A percentile compares a stretch with the other conserved stretches of the same genome.
Evolutionary conservation across 345 rosid genomes (phyloP).

Genomic region (Salix udensis): DNA sequence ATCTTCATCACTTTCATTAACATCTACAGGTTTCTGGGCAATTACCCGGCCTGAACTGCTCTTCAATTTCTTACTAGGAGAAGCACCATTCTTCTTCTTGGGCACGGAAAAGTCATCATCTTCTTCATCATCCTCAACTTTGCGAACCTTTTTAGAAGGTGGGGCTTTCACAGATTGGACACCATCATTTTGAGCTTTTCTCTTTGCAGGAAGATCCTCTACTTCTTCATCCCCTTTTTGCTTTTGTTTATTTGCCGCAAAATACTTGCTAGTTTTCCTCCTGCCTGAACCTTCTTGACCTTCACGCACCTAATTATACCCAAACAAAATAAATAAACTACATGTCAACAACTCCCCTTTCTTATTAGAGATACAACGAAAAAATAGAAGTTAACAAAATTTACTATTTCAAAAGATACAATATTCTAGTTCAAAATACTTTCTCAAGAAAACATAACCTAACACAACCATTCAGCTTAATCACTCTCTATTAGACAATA

Average conservation of each 20-base stretch:
- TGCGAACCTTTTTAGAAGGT: slow-evolving; percentile 47
- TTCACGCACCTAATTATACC: slow-evolving; percentile 34
- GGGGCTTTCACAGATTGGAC: slow-evolving; percentile 40
- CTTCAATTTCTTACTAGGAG: slow-evolving; percentile 81
- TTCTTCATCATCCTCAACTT: slow-evolving; percentile 52
- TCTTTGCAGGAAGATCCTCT: slow-evolving; percentile 57
- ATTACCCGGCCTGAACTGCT: slow-evolving; percentile 63
- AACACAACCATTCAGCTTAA: too few species aligned
- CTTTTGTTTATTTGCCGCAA: slow-evolving; percentile 60
- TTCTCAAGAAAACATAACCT: too few species aligned
- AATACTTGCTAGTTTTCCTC: slow-evolving; percentile 93
- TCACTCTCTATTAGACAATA: too few species aligned
- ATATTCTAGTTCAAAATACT: too few species aligned
- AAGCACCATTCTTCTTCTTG: slow-evolving; percentile 42
- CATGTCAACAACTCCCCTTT: not conserved
- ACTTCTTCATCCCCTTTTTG: slow-evolving; percentile 51
- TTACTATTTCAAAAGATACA: not conserved
- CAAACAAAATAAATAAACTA: not conserved
- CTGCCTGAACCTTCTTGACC: slow-evolving; percentile 53
- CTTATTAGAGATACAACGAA: too few species aligned
- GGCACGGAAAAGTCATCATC: slow-evolving; percentile 55
- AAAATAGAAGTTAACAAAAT: not conserved
- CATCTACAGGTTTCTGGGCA: slow-evolving; percentile 43
- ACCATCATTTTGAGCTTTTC: slow-evolving; percentile 45
- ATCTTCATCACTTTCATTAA: slow-evolving; percentile 57